Evolutionary conservation across 2,329 filamentous ascomycete genomes (phyloP).

Genomic region (Didymellaceae sp.): DNA sequence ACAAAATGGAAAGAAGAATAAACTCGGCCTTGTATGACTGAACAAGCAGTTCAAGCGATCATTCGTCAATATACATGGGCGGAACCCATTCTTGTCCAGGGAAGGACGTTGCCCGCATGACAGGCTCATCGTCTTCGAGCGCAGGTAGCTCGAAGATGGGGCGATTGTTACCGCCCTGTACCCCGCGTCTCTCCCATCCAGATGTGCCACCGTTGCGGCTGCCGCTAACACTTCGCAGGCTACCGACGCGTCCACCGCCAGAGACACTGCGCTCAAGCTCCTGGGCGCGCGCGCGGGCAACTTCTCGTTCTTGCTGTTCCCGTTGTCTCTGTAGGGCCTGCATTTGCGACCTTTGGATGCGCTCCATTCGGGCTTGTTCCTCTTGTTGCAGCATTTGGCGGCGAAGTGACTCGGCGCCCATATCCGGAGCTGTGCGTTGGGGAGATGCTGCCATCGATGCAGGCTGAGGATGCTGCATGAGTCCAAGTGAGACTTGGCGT

Average conservation of each 20-base stretch:
- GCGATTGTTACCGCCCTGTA: constrained; percentile 27
- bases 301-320: constrained; percentile 37
- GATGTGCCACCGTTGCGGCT: constrained; percentile 33
- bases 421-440: constrained; percentile 43
- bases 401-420: constrained; percentile 46
- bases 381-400: constrained; percentile 44
- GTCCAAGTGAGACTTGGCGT: constrained; percentile 41
- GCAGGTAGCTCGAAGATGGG: constrained; percentile 45
- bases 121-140: constrained; percentile 56
- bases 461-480: constrained; percentile 49
- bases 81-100: constrained; percentile 75
- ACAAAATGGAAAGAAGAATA: neutral
- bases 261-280: constrained; percentile 46
- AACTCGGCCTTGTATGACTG: no score
- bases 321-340: constrained; percentile 31
- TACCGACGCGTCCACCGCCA: constrained; percentile 40
- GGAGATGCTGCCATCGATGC: constrained; percentile 49
- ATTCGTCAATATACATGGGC: constrained; percentile 46
- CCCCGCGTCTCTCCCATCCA: constrained; percentile 36
- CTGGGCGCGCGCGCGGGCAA: constrained; percentile 39
- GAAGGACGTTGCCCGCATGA: constrained; percentile 72
- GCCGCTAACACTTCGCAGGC: constrained; percentile 39
- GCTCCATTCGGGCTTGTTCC: constrained; percentile 42
- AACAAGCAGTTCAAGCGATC: neutral
- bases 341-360: constrained; percentile 36